Base-by-base conservation (phyloP, 2,329 filamentous ascomycete genomes). In the Microdochium paspali region DNA sequence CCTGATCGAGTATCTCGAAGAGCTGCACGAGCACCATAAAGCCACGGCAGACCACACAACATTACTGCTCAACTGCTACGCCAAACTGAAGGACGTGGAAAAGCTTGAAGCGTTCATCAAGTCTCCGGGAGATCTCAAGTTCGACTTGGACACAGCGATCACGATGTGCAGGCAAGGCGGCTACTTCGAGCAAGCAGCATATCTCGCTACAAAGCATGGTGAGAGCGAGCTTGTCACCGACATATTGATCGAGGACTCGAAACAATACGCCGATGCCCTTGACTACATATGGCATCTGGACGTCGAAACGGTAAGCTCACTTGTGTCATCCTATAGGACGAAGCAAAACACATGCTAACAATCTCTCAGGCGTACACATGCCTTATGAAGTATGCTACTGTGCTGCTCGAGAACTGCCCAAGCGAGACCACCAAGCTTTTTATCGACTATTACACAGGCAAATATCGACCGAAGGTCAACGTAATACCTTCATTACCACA, bases 51-150 rank as follows among this genome's bases (percentile, higher is more conserved):
- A 98, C 55, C 93, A 98, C 57, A 98, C 93, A 0, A 98, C 93
- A 0, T 71, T 98, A 10, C 74, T 98, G 1, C 71, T 98, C 40
- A 98, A 98, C 62, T 98, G 93, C 66, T 98, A 98, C 61, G 93
- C 93, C 1, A 98, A 98, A 61, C 71, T 97, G 15, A 98, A 98
- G 64, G 93, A 98, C 61, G 91, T 95, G 4, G 86, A 90, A 48
- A 98, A 98, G 67, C 74, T 98, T 6, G 91, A 98, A 60, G 85
- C 86, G 23, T 98, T 98, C 56, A 98, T 98, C 67, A 95, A 95
- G 61, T 90, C 90, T 24, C 90, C 91, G 0, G 90, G 87, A 2
- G 90, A 96, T 57, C 77, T 96, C 39, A 96, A 94, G 59, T 98
- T 98, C 59, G 93, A 98, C 62, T 74, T 97, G 2, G 93, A 98